phyloP scores from a whole-genome alignment of 768 basidiomycete species.

The Auriscalpium microsporum region DNA sequence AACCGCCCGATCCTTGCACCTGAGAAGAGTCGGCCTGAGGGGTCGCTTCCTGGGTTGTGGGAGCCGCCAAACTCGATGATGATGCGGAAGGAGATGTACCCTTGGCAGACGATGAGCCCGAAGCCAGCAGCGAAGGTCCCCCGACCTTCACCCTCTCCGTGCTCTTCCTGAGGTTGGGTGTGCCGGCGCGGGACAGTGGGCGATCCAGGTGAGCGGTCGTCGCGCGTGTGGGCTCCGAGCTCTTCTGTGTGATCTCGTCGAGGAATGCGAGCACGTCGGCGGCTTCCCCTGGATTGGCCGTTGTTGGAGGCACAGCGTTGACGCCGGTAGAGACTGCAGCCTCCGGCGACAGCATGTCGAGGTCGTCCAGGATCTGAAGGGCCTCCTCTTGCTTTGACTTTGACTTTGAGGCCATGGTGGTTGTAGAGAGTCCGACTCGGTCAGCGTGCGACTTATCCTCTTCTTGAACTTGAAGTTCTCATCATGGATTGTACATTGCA shows the following conservation, averaged over 20 bases:
- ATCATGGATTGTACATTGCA: no score
- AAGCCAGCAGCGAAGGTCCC: constrained; percentile 27
- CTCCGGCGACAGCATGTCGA: constrained; percentile 59
- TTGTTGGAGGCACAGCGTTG: constrained; percentile 16
- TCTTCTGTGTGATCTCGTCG: constrained; percentile 91
- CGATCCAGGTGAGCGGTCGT: constrained; percentile 49
- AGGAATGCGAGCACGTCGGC: constrained; percentile 87
- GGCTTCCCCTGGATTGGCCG: constrained; percentile 50
- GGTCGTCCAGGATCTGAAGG: constrained; percentile 87
- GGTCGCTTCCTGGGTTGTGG: constrained; percentile 13
- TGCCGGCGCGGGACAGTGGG: constrained; percentile 55
- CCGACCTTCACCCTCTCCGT: constrained; percentile 70
- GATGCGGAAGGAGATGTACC: constrained; percentile 32
- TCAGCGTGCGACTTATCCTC: no score
- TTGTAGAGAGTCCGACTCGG: not conserved
- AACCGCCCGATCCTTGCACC: constrained; percentile 29
- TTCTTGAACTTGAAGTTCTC: no score
- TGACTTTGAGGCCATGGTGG: constrained; percentile 34
- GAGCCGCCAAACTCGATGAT: constrained; percentile 9
- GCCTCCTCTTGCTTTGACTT: constrained; percentile 86
- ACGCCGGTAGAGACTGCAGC: constrained; percentile 14
- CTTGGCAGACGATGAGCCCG: constrained; percentile 20
- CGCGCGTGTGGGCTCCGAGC: constrained; percentile 63
- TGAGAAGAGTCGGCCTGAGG: constrained; percentile 3
- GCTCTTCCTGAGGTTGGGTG: constrained; percentile 65